These are phyloP conservation scores for Cyclotella sp. DNA, from an alignment of 108 stramenopile genomes.

Conservation along the genomic window DNA sequence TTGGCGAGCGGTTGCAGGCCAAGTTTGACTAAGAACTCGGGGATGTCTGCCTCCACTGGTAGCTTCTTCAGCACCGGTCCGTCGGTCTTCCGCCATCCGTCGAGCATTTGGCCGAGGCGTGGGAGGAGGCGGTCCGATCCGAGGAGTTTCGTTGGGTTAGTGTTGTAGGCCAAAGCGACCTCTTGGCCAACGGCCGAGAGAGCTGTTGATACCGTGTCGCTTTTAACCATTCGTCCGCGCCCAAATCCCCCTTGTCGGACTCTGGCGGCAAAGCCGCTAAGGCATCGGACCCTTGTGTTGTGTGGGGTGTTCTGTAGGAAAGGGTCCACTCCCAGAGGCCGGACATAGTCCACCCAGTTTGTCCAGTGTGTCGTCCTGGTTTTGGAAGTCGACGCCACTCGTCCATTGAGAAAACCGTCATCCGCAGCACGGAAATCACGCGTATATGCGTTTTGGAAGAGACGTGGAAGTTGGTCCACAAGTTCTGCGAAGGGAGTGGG, in stretches of 20 bases:
- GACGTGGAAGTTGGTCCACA: constrained; percentile 30
- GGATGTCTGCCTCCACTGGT: not conserved
- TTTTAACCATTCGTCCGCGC: no score
- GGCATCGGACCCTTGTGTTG: not conserved
- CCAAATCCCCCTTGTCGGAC: not conserved
- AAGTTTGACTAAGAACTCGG: constrained; percentile 1
- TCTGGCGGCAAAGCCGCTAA: not conserved
- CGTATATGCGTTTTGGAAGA: constrained; percentile 5
- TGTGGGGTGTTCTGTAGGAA: not conserved
- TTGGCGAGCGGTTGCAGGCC: no score
- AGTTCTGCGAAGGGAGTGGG: constrained; percentile 25
- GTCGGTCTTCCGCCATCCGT: not conserved
- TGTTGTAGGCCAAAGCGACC: no score
- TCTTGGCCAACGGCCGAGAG: no score
- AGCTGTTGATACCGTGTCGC: no score
- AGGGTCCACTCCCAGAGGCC: no score
- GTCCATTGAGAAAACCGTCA: constrained; percentile 19
- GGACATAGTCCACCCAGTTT: no score
- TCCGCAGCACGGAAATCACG: not conserved
- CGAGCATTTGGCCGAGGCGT: not conserved
- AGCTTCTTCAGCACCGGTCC: not conserved
- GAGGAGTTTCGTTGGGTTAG: no score
- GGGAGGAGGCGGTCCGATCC: not conserved
- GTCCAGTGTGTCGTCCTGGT: not conserved
- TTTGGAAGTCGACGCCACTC: constrained; percentile 38